Conservation (phyloP, 2,329 filamentous ascomycete species). For the Achaetomium macrosporum region DNA sequence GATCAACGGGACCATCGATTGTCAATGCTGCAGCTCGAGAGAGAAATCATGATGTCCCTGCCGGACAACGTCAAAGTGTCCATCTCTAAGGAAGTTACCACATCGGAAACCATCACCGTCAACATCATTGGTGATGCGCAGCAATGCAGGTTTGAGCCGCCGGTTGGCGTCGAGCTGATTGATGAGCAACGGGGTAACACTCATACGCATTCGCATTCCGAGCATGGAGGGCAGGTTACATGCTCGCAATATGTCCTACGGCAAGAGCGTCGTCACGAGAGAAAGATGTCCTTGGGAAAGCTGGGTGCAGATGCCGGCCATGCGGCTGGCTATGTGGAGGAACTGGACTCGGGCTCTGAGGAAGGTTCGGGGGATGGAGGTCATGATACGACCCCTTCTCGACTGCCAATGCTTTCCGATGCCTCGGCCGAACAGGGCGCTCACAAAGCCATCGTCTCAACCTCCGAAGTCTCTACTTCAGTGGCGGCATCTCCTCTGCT, state of each 20-base stretch:
- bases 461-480: no score
- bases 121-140: conserved; percentile 52
- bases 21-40: conserved; percentile 37
- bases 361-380: neutral
- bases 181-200: conserved; percentile 36
- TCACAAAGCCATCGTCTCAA: no score
- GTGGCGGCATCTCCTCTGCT: no score
- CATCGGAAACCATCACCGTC: conserved; percentile 59
- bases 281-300: conserved; percentile 32
- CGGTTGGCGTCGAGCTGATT: conserved; percentile 54
- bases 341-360: conserved; percentile 1
- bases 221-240: neutral
- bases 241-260: conserved; percentile 50
- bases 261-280: conserved; percentile 48
- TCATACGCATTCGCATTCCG: neutral
- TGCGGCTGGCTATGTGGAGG: conserved; percentile 24
- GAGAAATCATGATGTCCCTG: conserved; percentile 49
- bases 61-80: conserved; percentile 53
- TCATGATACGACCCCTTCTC: no score
- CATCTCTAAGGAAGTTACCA: conserved; percentile 53
- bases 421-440: no score
- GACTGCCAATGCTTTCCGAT: no score
- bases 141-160: conserved; percentile 46
- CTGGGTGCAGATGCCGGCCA: conserved; percentile 23
- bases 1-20: no score